Conservation (phyloP, 208 protist genomes). For the Trypanosoma lewisi region DNA sequence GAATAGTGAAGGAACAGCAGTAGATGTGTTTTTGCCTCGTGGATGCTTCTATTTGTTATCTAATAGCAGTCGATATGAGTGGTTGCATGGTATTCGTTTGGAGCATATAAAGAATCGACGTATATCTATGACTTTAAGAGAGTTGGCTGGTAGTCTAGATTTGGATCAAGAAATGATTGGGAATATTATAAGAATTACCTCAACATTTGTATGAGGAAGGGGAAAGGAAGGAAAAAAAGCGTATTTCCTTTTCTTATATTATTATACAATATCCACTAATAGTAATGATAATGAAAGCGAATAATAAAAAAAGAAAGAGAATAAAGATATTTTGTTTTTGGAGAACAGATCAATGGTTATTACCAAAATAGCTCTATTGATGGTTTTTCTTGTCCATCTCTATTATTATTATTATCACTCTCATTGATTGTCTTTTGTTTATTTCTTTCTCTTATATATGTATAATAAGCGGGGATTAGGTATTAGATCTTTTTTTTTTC, state of each 20-base stretch:
- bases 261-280: too few relatives aligned
- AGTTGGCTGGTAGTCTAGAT: slow-evolving; percentile 61
- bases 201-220: slow-evolving; percentile 49
- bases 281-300: too few relatives aligned
- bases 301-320: too few relatives aligned
- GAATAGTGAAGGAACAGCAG: slow-evolving; percentile 32
- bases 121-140: slow-evolving; percentile 82
- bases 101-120: slow-evolving; percentile 56
- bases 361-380: neutral
- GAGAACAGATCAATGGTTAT: too few relatives aligned
- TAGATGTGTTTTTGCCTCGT: slow-evolving; percentile 71
- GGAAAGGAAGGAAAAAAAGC: neutral
- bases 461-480: too few relatives aligned
- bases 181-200: slow-evolving; percentile 37
- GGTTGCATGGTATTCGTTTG: slow-evolving; percentile 86
- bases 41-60: slow-evolving; percentile 78
- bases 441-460: slow-evolving; percentile 10
- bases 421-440: neutral
- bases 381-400: neutral
- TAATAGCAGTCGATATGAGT: slow-evolving; percentile 57
- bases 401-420: neutral
- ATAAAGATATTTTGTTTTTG: too few relatives aligned
- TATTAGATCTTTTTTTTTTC: too few relatives aligned
- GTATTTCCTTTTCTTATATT: neutral
- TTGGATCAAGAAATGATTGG: slow-evolving; percentile 25